phyloP scores from a whole-genome alignment of 805 yeast genomes.

The Yarrowia sp. region DNA sequence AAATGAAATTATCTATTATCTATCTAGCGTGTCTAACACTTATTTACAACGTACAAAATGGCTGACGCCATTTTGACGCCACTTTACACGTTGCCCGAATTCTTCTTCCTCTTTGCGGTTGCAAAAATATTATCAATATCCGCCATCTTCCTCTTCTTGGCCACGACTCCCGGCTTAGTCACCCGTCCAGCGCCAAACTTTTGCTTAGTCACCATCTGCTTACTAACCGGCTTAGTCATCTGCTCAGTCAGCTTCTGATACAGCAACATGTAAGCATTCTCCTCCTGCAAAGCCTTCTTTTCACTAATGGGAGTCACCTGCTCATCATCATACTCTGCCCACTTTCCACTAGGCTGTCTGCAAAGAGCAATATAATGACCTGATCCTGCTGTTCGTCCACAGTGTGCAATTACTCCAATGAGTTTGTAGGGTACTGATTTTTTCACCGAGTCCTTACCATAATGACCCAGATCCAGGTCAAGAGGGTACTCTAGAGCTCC shows the following conservation, averaged over 20 bases:
- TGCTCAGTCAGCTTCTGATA: conserved; percentile 48
- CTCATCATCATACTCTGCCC: conserved; percentile 96
- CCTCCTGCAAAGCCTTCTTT: conserved; percentile 71
- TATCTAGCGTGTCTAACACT: too few relatives aligned
- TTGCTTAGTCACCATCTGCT: background rate
- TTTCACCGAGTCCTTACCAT: conserved; percentile 30
- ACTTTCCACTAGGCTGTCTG: conserved; percentile 84
- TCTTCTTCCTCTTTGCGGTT: conserved; percentile 10
- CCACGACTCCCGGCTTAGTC: background rate
- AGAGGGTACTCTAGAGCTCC: conserved; percentile 81
- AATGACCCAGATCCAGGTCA: conserved; percentile 67
- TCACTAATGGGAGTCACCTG: conserved; percentile 71
- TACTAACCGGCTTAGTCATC: background rate
- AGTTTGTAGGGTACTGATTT: conserved; percentile 63
- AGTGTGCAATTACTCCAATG: conserved; percentile 84
- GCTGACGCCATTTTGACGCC: too few relatives aligned
- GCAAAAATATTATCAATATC: conserved; percentile 25
- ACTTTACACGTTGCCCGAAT: too few relatives aligned
- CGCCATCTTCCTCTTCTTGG: background rate
- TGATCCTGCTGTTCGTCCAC: conserved; percentile 85
- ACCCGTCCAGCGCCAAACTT: background rate
- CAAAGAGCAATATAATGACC: conserved; percentile 94
- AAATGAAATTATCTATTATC: too few relatives aligned
- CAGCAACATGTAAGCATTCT: conserved; percentile 85
- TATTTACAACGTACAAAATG: too few relatives aligned